These are phyloP conservation scores for Cenococcum geophilum DNA, from an alignment of 495 filamentous ascomycete genomes.

Conservation along the genomic window DNA sequence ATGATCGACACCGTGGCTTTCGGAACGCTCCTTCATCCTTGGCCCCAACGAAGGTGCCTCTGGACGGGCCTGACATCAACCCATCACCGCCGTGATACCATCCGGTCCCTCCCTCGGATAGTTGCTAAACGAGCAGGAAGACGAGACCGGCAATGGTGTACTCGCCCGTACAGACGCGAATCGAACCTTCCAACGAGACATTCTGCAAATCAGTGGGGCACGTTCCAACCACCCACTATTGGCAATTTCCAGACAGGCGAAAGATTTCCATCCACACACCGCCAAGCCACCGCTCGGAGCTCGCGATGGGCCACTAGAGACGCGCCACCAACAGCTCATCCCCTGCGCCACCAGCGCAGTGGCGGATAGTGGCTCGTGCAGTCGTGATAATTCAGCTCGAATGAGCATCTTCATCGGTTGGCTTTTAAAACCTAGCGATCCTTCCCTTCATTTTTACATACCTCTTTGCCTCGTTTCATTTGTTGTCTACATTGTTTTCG, in stretches of 20 bases:
- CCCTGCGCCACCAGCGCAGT: conserved; percentile 10
- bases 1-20: conserved; percentile 25
- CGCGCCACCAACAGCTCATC: too few species aligned
- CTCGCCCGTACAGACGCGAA: too few species aligned
- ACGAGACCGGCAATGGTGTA: neutral
- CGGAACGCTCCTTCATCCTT: neutral
- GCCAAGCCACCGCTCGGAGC: neutral
- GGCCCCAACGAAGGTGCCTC: neutral
- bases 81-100: neutral
- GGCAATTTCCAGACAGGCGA: conserved; percentile 8
- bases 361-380: neutral
- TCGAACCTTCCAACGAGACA: too few species aligned
- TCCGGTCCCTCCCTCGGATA: conserved; percentile 1
- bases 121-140: neutral
- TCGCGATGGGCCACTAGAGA: neutral
- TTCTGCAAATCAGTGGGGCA: neutral
- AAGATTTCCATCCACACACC: conserved; percentile 6
- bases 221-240: neutral
- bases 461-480: conserved; percentile 6
- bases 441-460: neutral
- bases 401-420: neutral
- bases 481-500: conserved; percentile 5
- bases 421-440: neutral
- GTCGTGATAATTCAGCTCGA: neutral
- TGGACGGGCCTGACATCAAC: neutral